These are phyloP conservation scores for Phytophthora cactorum DNA, from an alignment of 352 stramenopile species.

Conservation along the genomic window DNA sequence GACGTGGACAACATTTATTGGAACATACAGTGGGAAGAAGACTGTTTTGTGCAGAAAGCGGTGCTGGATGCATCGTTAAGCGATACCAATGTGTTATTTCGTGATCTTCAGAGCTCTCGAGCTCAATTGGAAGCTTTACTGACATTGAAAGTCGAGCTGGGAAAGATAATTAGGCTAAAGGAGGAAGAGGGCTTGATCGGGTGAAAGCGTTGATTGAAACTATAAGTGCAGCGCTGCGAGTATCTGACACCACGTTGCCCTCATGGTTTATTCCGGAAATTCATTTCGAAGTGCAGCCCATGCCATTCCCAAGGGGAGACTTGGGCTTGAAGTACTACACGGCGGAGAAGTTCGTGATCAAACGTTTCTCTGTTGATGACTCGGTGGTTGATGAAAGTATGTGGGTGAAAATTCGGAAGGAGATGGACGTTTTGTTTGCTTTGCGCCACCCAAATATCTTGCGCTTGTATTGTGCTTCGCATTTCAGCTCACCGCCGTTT, in stretches of 20 bases:
- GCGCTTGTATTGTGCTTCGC: conserved; percentile 10
- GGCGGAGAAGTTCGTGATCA: background rate
- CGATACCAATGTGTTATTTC: background rate
- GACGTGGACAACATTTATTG: background rate
- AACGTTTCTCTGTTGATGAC: conserved; percentile 2
- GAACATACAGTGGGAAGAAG: background rate
- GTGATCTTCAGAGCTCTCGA: background rate
- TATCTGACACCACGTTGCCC: background rate
- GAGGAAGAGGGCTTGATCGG: background rate
- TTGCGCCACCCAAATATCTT: conserved; percentile 16
- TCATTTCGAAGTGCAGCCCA: conserved; percentile 1
- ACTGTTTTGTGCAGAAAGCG: background rate
- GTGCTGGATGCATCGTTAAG: background rate
- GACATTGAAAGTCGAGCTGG: conserved; percentile 24
- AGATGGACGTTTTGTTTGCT: conserved; percentile 7
- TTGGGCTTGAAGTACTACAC: background rate
- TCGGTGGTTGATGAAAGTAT: conserved; percentile 1
- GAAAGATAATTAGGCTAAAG: background rate
- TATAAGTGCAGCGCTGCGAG: background rate
- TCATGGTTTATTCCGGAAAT: conserved; percentile 5
- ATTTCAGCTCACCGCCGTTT: conserved; percentile 7
- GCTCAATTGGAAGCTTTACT: conserved; percentile 28
- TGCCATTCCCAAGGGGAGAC: background rate
- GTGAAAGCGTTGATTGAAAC: conserved; percentile 6
- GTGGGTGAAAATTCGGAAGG: background rate